These are phyloP conservation scores for Fusarium clavum DNA, from an alignment of 2,329 filamentous ascomycete genomes.

Conservation along the genomic window DNA sequence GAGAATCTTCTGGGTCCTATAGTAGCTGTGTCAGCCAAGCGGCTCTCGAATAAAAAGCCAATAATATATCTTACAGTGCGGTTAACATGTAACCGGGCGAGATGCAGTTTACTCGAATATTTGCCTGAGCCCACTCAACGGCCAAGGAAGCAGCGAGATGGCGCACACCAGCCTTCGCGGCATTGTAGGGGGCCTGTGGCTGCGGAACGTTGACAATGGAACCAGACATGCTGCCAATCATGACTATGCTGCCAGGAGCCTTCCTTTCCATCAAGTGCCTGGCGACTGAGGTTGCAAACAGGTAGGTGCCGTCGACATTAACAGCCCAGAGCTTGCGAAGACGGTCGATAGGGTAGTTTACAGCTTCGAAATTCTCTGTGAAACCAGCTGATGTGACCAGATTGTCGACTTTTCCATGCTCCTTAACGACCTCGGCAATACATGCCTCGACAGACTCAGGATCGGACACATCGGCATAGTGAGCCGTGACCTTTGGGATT, in stretches of 20 bases:
- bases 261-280: conserved; percentile 89
- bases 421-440: conserved; percentile 67
- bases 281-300: conserved; percentile 86
- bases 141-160: conserved; percentile 89
- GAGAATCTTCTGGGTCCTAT: conserved; percentile 90
- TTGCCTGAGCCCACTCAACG: conserved; percentile 90
- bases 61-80: conserved; percentile 73
- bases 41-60: neutral
- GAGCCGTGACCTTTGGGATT: conserved; percentile 85
- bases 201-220: conserved; percentile 95
- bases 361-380: conserved; percentile 94
- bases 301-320: conserved; percentile 91
- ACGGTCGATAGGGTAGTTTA: conserved; percentile 89
- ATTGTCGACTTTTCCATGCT: conserved; percentile 86
- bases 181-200: conserved; percentile 93
- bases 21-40: conserved; percentile 6
- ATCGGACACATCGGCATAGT: conserved; percentile 88
- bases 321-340: conserved; percentile 95
- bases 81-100: conserved; percentile 97
- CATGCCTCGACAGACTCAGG: conserved; percentile 81
- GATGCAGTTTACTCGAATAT: conserved; percentile 95
- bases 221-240: conserved; percentile 96
- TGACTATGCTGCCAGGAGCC: conserved; percentile 84
- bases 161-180: conserved; percentile 89
- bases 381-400: conserved; percentile 97